A percentile compares a stretch with the other conserved stretches of the same genome.
phyloP scores from a whole-genome alignment of 176 grass and related monocot genomes.

The Thalia dealbata region DNA sequence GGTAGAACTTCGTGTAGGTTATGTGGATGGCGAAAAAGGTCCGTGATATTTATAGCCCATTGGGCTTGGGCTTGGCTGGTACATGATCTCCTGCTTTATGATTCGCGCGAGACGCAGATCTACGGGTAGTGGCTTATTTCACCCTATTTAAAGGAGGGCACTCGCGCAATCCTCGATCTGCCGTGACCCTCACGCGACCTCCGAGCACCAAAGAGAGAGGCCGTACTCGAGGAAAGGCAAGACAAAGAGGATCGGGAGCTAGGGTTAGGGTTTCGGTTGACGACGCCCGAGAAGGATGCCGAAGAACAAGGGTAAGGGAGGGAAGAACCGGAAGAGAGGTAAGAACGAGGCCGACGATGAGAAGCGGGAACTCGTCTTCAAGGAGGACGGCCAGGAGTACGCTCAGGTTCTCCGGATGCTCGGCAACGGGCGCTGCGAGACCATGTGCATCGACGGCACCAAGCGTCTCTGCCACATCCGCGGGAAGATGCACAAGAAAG shows the following conservation, averaged over 20 bases:
- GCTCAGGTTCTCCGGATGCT: constrained; percentile 22
- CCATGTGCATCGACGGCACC: constrained; percentile 20
- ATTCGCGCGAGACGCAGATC: no score
- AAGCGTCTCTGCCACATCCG: constrained; percentile 22
- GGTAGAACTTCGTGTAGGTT: no score
- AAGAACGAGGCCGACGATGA: constrained; percentile 25
- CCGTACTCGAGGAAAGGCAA: neutral
- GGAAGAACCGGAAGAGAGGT: constrained; percentile 20
- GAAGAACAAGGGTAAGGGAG: constrained; percentile 25
- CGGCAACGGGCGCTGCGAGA: constrained; percentile 21
- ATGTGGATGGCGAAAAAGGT: no score
- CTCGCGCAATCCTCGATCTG: neutral
- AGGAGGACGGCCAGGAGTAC: constrained; percentile 23
- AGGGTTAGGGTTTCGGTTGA: constrained; percentile 11
- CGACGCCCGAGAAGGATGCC: constrained; percentile 2
- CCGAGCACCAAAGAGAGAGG: neutral
- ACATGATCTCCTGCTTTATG: no score
- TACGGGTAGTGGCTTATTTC: no score
- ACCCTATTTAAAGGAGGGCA: neutral
- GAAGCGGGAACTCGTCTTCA: constrained; percentile 19
- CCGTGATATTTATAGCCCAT: no score
- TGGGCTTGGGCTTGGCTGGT: no score
- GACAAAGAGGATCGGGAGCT: neutral
- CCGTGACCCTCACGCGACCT: neutral
- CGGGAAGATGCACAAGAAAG: constrained; percentile 23